Conservation (phyloP, 345 rosid genomes). For the Eucalyptus regnans region DNA sequence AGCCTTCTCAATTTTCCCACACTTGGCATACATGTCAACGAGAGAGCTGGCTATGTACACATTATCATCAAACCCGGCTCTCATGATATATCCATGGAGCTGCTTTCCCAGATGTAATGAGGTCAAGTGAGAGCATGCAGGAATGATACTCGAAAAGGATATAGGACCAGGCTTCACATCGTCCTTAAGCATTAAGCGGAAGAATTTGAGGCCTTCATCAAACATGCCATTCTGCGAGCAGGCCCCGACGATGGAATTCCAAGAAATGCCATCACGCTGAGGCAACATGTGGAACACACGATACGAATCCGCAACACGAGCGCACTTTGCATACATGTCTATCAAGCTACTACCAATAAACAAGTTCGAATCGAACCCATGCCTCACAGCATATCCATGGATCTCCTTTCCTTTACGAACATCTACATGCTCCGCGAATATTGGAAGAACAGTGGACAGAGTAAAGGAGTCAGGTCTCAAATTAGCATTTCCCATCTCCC, state of each 20-base stretch:
- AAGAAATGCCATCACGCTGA: slow-evolving; percentile 44
- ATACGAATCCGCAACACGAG: slow-evolving; percentile 33
- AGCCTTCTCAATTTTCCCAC: slow-evolving; percentile 61
- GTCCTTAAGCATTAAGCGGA: slow-evolving; percentile 47
- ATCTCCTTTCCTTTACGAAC: slow-evolving; percentile 65
- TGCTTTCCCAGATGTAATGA: slow-evolving; percentile 70
- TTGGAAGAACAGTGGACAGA: slow-evolving; percentile 66
- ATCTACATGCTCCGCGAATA: slow-evolving; percentile 55
- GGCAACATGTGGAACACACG: slow-evolving; percentile 32
- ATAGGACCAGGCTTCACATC: slow-evolving; percentile 44
- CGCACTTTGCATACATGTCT: slow-evolving; percentile 77
- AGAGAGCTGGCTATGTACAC: slow-evolving; percentile 66
- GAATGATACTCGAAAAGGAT: slow-evolving; percentile 72
- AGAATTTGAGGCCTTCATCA: slow-evolving; percentile 48
- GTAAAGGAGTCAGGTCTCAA: slow-evolving; percentile 74
- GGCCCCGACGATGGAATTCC: slow-evolving; percentile 73
- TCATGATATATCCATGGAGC: slow-evolving; percentile 59
- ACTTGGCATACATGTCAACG: slow-evolving; percentile 86
- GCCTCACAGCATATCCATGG: slow-evolving; percentile 68
- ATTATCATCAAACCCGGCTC: slow-evolving; percentile 41
- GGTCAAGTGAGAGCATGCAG: slow-evolving; percentile 74
- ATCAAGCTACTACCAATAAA: slow-evolving; percentile 64
- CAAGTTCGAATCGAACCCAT: slow-evolving; percentile 32
- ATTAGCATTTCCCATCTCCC: slow-evolving; percentile 41
- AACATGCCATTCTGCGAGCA: slow-evolving; percentile 65